phyloP scores from a whole-genome alignment of 2,329 filamentous ascomycete species.

The Cadophora sp. region DNA sequence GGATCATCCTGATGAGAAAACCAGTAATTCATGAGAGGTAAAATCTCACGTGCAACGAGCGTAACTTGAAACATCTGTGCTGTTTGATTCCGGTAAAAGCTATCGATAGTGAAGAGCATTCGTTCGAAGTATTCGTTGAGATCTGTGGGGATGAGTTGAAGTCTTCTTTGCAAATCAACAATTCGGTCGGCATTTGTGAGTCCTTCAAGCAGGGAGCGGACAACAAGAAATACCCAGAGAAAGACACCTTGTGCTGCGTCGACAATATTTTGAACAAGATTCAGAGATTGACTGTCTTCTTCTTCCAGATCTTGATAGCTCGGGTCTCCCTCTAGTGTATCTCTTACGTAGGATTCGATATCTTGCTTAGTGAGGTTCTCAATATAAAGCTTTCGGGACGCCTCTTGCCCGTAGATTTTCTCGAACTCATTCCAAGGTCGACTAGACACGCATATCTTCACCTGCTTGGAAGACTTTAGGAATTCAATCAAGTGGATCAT shows the following conservation, averaged over 20 bases:
- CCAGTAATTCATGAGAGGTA: neutral
- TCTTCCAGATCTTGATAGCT: neutral
- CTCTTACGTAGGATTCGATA: neutral
- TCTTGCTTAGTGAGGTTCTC: neutral
- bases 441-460: neutral
- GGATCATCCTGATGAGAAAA: neutral
- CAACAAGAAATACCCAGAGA: neutral
- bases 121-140: neutral
- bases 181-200: neutral
- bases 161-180: neutral
- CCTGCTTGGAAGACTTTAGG: neutral
- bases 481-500: neutral
- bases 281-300: neutral
- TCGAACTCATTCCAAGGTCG: neutral
- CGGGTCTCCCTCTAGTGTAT: neutral
- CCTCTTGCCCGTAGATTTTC: neutral
- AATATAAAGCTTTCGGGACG: neutral
- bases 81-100: neutral
- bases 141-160: neutral
- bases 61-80: neutral
- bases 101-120: neutral
- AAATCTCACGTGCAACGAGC: neutral
- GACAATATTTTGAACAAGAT: neutral
- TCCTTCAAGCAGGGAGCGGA: neutral
- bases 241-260: neutral